Conservation (phyloP, 331 rosid genomes). For the Acacia pycnantha region DNA sequence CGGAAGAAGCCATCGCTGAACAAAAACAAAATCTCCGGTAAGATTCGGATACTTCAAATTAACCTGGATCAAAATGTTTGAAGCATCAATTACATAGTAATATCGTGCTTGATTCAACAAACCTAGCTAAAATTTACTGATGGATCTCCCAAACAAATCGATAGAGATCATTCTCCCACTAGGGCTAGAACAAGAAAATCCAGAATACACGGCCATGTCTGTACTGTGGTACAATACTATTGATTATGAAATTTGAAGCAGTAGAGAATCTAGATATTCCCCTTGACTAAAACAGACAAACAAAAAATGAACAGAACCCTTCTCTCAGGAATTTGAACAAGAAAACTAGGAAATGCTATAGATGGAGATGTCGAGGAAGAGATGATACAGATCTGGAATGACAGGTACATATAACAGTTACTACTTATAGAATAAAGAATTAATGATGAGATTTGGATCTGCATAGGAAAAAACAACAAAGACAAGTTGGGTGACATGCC, state of each 20-base stretch:
- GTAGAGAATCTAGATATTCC: background rate
- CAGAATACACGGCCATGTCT: background rate
- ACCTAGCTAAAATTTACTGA: background rate
- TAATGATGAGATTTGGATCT: conserved; percentile 18
- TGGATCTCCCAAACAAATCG: background rate
- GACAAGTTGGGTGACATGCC: conserved; percentile 9
- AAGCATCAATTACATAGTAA: background rate
- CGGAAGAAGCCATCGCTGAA: conserved; percentile 54
- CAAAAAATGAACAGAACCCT: background rate
- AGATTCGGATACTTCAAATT: background rate
- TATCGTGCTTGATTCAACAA: background rate
- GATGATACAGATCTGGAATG: conserved; percentile 11
- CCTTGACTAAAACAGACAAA: background rate
- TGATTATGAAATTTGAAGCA: background rate
- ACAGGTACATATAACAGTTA: background rate
- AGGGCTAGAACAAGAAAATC: background rate
- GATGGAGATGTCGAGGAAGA: conserved; percentile 5
- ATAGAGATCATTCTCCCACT: background rate
- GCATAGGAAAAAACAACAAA: conserved; percentile 14
- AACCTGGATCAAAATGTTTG: background rate
- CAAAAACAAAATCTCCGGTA: background rate
- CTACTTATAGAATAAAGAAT: conserved; percentile 2
- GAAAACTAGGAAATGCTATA: background rate
- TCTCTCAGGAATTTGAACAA: conserved; percentile 19
- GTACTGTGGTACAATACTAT: background rate